Percentiles rank a stretch among this genome's conserved stretches.
These are phyloP conservation scores for Macrocybe gigantea DNA, from an alignment of 768 basidiomycete genomes.

Conservation along the genomic window DNA sequence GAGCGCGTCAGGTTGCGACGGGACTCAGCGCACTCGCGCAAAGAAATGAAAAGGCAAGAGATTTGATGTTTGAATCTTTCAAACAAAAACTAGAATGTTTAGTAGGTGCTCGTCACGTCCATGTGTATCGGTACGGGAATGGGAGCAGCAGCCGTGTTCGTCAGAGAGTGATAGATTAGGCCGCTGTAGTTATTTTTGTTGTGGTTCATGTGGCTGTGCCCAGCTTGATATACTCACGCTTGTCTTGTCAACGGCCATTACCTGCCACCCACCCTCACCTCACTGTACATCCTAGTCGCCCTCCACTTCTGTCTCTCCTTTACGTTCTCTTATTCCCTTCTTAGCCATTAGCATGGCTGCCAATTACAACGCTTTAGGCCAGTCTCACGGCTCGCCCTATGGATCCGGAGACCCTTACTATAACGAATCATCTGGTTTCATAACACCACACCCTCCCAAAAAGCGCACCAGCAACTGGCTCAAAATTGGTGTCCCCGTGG, in stretches of 20 bases:
- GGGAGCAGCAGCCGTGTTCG: conserved; percentile 80
- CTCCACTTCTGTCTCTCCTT: conserved; percentile 11
- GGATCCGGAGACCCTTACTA: conserved; percentile 65
- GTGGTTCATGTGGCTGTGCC: neutral
- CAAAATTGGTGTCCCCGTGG: conserved; percentile 67
- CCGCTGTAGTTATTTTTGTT: too few relatives aligned
- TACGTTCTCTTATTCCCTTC: conserved; percentile 16
- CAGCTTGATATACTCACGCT: neutral
- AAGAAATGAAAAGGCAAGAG: conserved; percentile 59
- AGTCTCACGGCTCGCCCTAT: conserved; percentile 21
- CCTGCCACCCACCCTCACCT: neutral
- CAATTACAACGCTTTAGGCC: conserved; percentile 22
- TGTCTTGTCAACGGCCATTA: neutral
- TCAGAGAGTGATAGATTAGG: conserved; percentile 35
- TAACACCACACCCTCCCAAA: conserved; percentile 47
- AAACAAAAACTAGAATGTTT: too few relatives aligned
- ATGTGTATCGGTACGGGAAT: conserved; percentile 93
- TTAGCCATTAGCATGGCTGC: conserved; percentile 24
- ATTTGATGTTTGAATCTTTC: too few relatives aligned
- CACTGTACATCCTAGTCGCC: conserved; percentile 12
- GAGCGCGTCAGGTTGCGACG: conserved; percentile 78
- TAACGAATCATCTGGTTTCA: conserved; percentile 63
- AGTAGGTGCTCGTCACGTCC: conserved; percentile 72
- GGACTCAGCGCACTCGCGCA: conserved; percentile 72
- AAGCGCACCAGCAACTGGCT: conserved; percentile 64